Percentiles rank a stretch among this genome's conserved stretches.
phyloP scores from a whole-genome alignment of 257 asterid genomes.

The Plantago major region DNA sequence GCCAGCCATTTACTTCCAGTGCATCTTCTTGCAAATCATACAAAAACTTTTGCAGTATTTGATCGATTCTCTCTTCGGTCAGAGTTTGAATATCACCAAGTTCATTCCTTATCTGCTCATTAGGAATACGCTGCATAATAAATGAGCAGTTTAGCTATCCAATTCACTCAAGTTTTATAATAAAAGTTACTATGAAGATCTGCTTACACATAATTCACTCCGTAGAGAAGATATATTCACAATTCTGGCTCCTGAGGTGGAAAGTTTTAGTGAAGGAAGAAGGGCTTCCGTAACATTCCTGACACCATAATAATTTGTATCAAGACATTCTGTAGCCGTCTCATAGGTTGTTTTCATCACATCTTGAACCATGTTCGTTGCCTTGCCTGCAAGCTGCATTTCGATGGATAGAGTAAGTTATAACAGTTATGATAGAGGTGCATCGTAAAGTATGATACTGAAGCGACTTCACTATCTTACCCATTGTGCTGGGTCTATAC shows the following conservation, averaged over 20 bases:
- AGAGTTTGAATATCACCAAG: no score
- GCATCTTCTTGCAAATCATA: slow-evolving; percentile 37
- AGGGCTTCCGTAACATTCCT: slow-evolving; percentile 72
- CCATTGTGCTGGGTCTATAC: slow-evolving; percentile 57
- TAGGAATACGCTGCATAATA: no score
- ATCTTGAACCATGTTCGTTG: slow-evolving; percentile 43
- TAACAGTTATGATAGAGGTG: no score
- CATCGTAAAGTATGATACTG: no score
- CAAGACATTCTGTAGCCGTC: slow-evolving; percentile 52
- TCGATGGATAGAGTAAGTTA: no score
- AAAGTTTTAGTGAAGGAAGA: slow-evolving; percentile 55
- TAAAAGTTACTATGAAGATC: neutral
- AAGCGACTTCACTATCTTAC: no score
- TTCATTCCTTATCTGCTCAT: no score
- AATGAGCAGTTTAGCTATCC: no score
- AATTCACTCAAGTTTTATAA: no score
- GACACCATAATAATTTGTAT: slow-evolving; percentile 67
- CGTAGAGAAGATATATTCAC: slow-evolving; percentile 68
- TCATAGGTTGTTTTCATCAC: slow-evolving; percentile 12
- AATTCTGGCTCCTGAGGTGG: slow-evolving; percentile 60
- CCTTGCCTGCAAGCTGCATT: slow-evolving; percentile 81
- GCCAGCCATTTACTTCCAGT: slow-evolving; percentile 66
- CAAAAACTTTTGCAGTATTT: slow-evolving; percentile 36
- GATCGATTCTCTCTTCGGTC: no score
- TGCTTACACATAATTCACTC: slow-evolving; percentile 61